These are phyloP conservation scores for Iris pallida DNA, from an alignment of 116 monocot genomes.

Conservation along the genomic window DNA sequence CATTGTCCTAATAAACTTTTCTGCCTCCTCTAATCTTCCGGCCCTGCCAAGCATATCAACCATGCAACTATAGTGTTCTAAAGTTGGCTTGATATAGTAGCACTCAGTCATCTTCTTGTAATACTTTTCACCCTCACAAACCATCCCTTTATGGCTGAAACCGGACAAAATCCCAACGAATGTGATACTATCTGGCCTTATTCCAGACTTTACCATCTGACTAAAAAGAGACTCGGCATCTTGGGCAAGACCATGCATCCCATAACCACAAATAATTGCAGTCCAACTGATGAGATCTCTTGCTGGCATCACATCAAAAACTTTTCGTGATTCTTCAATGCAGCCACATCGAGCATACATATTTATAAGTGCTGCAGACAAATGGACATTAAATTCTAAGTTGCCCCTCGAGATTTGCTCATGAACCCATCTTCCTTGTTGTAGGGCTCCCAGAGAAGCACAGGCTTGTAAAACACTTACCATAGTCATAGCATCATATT, in stretches of 20 bases:
- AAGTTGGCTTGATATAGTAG: constrained; percentile 30
- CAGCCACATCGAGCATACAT: constrained; percentile 45
- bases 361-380: constrained; percentile 37
- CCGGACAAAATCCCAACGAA: constrained; percentile 40
- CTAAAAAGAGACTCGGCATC: constrained; percentile 30
- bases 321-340: constrained; percentile 27
- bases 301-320: constrained; percentile 24
- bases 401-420: constrained; percentile 19
- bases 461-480: constrained; percentile 38
- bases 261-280: constrained; percentile 40
- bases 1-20: constrained; percentile 37
- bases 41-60: constrained; percentile 62
- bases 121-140: constrained; percentile 33
- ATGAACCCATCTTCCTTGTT: constrained; percentile 34
- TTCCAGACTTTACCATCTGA: constrained; percentile 30
- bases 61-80: constrained; percentile 55
- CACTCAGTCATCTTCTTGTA: constrained; percentile 36
- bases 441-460: constrained; percentile 35
- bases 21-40: constrained; percentile 37
- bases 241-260: constrained; percentile 40
- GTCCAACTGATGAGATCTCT: constrained; percentile 47
- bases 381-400: constrained; percentile 22
- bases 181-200: constrained; percentile 34
- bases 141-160: constrained; percentile 40
- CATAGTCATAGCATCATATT: constrained; percentile 39